These are phyloP conservation scores for Melampsora larici-populina DNA, from an alignment of 1,284 basidiomycete species.

Conservation along the genomic window DNA sequence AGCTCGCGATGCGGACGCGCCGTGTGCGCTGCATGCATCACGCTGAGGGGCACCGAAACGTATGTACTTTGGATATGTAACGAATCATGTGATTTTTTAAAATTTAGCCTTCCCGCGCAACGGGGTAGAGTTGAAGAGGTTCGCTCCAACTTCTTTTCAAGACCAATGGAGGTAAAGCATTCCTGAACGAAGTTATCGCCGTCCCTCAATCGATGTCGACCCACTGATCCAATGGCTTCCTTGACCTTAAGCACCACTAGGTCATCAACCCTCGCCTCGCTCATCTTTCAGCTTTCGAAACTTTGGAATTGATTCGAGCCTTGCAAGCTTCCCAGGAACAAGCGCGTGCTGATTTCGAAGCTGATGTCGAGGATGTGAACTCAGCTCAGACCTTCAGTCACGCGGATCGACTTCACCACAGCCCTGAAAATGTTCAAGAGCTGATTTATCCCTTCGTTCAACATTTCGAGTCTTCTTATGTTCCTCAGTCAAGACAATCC, in stretches of 20 bases:
- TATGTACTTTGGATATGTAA: too few species aligned
- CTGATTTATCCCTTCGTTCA: constrained; percentile 17
- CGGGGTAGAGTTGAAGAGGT: too few species aligned
- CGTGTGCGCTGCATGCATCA: too few species aligned
- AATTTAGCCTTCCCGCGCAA: too few species aligned
- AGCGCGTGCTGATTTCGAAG: background rate
- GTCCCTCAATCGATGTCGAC: too few species aligned
- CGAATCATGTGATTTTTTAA: too few species aligned
- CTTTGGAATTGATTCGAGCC: constrained; percentile 19
- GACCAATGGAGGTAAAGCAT: too few species aligned
- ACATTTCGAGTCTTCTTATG: constrained; percentile 10
- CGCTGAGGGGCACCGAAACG: too few species aligned
- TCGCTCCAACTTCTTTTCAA: too few species aligned
- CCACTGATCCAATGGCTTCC: too few species aligned
- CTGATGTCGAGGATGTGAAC: background rate
- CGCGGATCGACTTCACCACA: background rate
- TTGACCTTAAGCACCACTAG: background rate
- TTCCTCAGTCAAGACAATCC: constrained; percentile 37
- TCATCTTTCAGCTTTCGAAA: constrained; percentile 31
- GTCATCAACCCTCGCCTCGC: constrained; percentile 31
- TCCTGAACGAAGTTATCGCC: too few species aligned
- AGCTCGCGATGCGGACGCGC: too few species aligned
- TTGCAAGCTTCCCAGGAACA: constrained; percentile 17
- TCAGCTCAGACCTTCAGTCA: constrained; percentile 6
- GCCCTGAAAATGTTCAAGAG: constrained; percentile 18